phyloP scores from a whole-genome alignment of 306 rosid genomes.

The Rosa persica region DNA sequence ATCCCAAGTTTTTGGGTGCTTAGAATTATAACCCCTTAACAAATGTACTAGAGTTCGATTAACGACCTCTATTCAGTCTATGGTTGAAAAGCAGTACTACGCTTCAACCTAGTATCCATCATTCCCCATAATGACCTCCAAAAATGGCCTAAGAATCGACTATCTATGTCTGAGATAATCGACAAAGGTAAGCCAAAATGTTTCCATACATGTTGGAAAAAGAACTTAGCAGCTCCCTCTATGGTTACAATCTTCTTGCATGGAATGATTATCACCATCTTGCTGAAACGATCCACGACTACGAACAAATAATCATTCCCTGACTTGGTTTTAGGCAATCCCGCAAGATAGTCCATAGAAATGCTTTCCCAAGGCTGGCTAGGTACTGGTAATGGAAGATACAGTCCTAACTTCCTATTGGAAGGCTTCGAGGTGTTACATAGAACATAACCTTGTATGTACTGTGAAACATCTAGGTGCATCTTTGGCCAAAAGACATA shows the following conservation, averaged over 20 bases:
- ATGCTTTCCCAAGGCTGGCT: slow-evolving; percentile 13
- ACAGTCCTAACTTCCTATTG: slow-evolving; percentile 3
- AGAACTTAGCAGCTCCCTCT: not conserved
- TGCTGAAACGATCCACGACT: not conserved
- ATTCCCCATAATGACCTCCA: too few species aligned
- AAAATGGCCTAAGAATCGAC: too few species aligned
- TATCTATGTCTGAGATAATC: too few species aligned
- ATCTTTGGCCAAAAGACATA: slow-evolving; percentile 3
- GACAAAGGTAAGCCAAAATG: too few species aligned
- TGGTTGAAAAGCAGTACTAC: too few species aligned
- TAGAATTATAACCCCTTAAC: too few species aligned
- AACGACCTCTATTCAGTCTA: too few species aligned
- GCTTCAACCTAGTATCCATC: too few species aligned
- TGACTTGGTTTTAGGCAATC: not conserved
- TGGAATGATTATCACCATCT: slow-evolving; percentile 8
- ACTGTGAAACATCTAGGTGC: not conserved
- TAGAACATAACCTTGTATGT: not conserved
- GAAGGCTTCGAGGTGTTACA: slow-evolving; percentile 10
- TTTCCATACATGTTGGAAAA: not conserved
- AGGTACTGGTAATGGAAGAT: slow-evolving; percentile 4
- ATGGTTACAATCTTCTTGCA: not conserved
- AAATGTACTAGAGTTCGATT: too few species aligned
- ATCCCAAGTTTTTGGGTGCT: too few species aligned
- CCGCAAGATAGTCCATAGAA: not conserved
- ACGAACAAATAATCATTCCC: slow-evolving; percentile 8